phyloP scores from a whole-genome alignment of 2,329 filamentous ascomycete genomes.

The Ophiocordyceps australis region DNA sequence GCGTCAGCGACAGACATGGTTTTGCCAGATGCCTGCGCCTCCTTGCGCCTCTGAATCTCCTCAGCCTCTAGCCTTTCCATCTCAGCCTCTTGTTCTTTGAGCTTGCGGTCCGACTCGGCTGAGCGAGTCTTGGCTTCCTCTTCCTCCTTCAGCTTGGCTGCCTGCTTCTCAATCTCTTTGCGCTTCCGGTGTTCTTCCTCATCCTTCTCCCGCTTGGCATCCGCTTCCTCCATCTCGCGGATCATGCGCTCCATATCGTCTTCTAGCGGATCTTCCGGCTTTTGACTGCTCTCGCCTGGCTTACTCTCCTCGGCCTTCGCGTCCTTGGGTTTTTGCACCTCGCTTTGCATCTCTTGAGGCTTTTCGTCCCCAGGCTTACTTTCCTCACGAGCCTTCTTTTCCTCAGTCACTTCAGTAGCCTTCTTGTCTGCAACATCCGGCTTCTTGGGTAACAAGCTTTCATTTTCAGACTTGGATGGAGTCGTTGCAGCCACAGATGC shows the following conservation, averaged over 20 bases:
- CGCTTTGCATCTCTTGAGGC: too few species aligned
- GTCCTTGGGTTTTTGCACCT: too few species aligned
- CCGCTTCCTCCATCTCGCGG: slow-evolving; percentile 41
- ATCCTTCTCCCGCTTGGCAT: slow-evolving; percentile 28
- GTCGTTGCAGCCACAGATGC: too few species aligned
- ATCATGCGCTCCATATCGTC: slow-evolving; percentile 43
- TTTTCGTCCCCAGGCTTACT: too few species aligned
- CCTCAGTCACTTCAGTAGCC: too few species aligned
- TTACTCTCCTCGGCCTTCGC: slow-evolving; percentile 3
- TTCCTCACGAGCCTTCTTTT: too few species aligned
- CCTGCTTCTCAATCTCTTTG: slow-evolving; percentile 22
- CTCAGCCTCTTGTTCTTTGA: slow-evolving; percentile 55
- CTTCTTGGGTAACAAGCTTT: too few species aligned
- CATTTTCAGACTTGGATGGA: too few species aligned
- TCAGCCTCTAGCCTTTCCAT: slow-evolving; percentile 59
- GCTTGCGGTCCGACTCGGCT: slow-evolving; percentile 43
- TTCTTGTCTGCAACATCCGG: too few species aligned
- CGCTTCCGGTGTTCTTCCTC: slow-evolving; percentile 29
- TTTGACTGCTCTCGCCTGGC: slow-evolving; percentile 2
- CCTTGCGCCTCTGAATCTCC: slow-evolving; percentile 36
- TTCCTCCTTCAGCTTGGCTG: slow-evolving; percentile 31
- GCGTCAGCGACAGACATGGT: slow-evolving; percentile 31
- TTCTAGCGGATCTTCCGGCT: too few species aligned
- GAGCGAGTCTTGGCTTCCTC: slow-evolving; percentile 22
- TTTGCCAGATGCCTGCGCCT: slow-evolving; percentile 30